These are phyloP conservation scores for Mucor racemosus DNA, from an alignment of 371 early-diverging fungal species.

Conservation along the genomic window DNA sequence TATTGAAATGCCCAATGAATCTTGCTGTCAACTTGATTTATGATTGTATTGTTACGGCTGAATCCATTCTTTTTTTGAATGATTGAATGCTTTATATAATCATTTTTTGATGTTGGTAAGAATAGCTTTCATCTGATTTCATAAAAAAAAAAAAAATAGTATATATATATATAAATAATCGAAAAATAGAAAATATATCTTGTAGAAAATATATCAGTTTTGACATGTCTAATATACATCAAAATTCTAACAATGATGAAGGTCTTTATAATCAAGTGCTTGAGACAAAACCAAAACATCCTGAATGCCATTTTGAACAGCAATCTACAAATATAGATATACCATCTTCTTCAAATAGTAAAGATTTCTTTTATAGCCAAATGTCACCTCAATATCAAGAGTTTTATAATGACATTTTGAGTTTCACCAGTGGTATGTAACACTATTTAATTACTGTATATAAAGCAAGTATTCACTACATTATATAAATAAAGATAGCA, in stretches of 20 bases:
- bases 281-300: background rate
- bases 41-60: background rate
- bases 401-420: conserved; percentile 11
- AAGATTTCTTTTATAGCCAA: background rate
- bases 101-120: too few species aligned
- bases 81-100: too few species aligned
- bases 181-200: too few species aligned
- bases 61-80: background rate
- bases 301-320: background rate
- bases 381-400: conserved; percentile 8
- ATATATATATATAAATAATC: too few species aligned
- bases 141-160: too few species aligned
- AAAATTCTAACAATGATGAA: background rate
- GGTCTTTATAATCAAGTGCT: background rate
- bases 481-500: background rate
- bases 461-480: too few species aligned
- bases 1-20: background rate
- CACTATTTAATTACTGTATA: too few species aligned
- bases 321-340: background rate
- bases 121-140: too few species aligned
- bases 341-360: background rate
- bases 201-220: background rate
- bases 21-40: background rate
- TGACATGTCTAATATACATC: background rate
- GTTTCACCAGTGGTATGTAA: conserved; percentile 8